Evolutionary conservation across 2,329 filamentous ascomycete genomes (phyloP), one percentile per base, ranked within the genome.

Genomic region (Cryphonectria parasitica): DNA sequence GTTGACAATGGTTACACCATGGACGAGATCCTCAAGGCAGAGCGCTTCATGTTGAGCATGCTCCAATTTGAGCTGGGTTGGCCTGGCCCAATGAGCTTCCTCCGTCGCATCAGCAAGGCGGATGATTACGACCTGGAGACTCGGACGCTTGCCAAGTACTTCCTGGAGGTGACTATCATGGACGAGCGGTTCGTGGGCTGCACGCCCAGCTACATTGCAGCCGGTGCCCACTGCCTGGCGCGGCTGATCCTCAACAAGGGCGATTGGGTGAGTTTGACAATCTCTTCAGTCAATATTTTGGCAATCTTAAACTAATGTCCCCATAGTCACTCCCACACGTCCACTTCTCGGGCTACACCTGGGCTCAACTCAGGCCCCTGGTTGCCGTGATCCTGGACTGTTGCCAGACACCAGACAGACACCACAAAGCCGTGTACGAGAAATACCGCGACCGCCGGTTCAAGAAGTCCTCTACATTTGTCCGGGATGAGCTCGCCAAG

Each of bases 81-180:
- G 92, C 96, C 96, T n/a, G 96, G 96, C 60, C 96, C 96, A 1
- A 98, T 99, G 95, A 98, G 94, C 84, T 99, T 99, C 82, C 86
- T 99, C 73, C 90, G 96, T 72, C 91, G 95, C 69, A 96, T 98
- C 81, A 98, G 95, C 90, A 98, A 98, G 84, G 96, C 96, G 19
- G 96, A 99, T 79, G 94, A 98, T 78, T 99, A 98, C 78, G 95
- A 99, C 78, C 85, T 97, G 63, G 95, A 99, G 82, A 98, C 95
- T 15, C 89, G 96, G 52, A 98, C 96, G 6, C 84, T 99, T 68
- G 94, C 96, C 76, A 99, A 99, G 83, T 99, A 99, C 83, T 98
- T 99, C 82, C 86, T 99, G 36, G 96, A 99, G 80, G 88, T 98
- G 69, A 97, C 94, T 52, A 91, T 98, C 79, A 98, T 98, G 94